Conservation (phyloP, 2,329 filamentous ascomycete genomes). For the Sclerotinia subarctica region DNA sequence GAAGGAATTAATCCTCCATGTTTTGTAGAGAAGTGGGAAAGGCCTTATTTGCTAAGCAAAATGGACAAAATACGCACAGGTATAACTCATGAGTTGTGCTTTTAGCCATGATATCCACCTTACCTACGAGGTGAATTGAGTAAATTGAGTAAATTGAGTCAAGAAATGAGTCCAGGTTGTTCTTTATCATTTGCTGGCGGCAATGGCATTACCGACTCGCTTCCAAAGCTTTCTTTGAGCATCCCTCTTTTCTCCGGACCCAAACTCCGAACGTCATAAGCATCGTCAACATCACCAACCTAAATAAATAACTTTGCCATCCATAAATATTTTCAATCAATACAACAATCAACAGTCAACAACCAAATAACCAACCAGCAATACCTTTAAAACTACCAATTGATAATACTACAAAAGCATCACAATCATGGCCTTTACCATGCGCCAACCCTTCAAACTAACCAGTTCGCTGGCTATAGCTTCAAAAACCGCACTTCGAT, state of each 20-base stretch:
- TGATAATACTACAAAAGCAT: neutral
- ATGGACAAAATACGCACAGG: too few species aligned
- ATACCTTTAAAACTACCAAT: neutral
- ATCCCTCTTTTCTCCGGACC: constrained; percentile 10
- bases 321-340: neutral
- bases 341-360: neutral
- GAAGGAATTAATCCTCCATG: neutral
- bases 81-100: too few species aligned
- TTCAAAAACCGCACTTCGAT: constrained; percentile 51
- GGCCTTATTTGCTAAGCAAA: too few species aligned
- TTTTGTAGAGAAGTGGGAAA: neutral
- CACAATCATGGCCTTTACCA: constrained; percentile 57
- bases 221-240: constrained; percentile 21
- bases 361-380: neutral
- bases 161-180: neutral
- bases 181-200: neutral
- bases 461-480: constrained; percentile 49
- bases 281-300: neutral
- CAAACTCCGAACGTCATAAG: constrained; percentile 19
- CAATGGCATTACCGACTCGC: neutral
- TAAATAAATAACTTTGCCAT: neutral
- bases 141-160: neutral
- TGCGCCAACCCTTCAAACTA: constrained; percentile 63
- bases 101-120: too few species aligned
- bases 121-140: neutral